Percentiles rank a stretch among this genome's conserved stretches.
These are phyloP conservation scores for Pichia heedii DNA, from an alignment of 805 yeast species.

Conservation along the genomic window DNA sequence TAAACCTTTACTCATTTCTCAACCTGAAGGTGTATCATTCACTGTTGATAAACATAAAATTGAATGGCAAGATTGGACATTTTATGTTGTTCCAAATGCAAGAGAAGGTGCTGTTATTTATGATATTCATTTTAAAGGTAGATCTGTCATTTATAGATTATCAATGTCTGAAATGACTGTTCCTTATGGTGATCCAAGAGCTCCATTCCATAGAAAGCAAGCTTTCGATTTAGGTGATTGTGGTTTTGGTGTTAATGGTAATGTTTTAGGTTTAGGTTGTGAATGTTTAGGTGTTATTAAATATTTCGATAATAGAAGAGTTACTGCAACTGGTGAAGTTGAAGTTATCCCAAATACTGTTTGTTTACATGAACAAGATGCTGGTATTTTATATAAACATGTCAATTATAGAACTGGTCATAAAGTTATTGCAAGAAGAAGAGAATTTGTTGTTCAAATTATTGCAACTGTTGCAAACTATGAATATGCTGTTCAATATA, in stretches of 20 bases:
- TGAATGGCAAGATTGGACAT: conserved; percentile 80
- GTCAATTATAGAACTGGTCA: conserved; percentile 65
- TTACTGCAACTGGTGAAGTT: conserved; percentile 53
- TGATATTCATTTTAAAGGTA: conserved; percentile 66
- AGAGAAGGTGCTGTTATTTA: conserved; percentile 77
- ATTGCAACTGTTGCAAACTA: conserved; percentile 81
- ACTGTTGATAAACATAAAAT: conserved; percentile 49
- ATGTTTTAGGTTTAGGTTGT: conserved; percentile 63
- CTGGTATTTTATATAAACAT: conserved; percentile 71
- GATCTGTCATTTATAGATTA: conserved; percentile 65
- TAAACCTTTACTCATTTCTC: conserved; percentile 60
- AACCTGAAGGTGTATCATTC: conserved; percentile 79
- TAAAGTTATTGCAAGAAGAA: conserved; percentile 67
- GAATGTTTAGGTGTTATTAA: conserved; percentile 76
- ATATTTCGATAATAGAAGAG: conserved; percentile 56
- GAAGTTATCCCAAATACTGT: conserved; percentile 56
- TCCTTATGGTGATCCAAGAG: conserved; percentile 80
- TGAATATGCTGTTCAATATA: conserved; percentile 65
- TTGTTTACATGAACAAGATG: conserved; percentile 75
- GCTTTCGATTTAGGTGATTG: conserved; percentile 82
- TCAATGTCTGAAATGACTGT: conserved; percentile 80
- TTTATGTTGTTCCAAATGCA: conserved; percentile 57
- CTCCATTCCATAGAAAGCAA: conserved; percentile 78
- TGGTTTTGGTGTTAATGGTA: conserved; percentile 71
- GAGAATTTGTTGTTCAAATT: conserved; percentile 72